Percentiles rank a stretch among this genome's conserved stretches.
Conservation (phyloP, 768 basidiomycete genomes). For the Tricholoma furcatifolium region DNA sequence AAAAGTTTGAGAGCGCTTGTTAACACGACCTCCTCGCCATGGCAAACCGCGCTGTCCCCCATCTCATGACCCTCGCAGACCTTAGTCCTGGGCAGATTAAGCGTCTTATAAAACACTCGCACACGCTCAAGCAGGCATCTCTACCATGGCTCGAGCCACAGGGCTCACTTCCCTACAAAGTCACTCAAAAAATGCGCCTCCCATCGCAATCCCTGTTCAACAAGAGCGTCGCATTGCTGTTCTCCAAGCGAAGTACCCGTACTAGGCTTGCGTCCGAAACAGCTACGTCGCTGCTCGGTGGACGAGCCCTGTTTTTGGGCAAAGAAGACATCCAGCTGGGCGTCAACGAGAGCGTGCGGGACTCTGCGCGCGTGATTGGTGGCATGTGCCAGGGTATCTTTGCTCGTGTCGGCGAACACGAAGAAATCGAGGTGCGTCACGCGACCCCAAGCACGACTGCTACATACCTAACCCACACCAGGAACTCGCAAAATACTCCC, state of each 20-base stretch:
- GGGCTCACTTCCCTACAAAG: conserved; percentile 31
- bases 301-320: conserved; percentile 88
- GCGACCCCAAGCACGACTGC: not conserved
- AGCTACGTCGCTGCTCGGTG: conserved; percentile 74
- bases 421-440: conserved; percentile 80
- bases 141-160: conserved; percentile 68
- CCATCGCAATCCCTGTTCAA: conserved; percentile 76
- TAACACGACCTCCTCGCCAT: not conserved
- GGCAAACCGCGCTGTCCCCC: conserved; percentile 43
- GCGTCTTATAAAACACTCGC: conserved; percentile 62
- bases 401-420: conserved; percentile 91
- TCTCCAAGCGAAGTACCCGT: conserved; percentile 91
- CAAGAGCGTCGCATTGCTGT: conserved; percentile 86
- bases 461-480: conserved; percentile 28
- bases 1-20: too few species aligned
- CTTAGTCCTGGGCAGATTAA: conserved; percentile 73
- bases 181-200: conserved; percentile 43
- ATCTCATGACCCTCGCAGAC: conserved; percentile 89
- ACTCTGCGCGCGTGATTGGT: conserved; percentile 85
- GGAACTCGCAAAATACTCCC: conserved; percentile 89
- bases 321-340: conserved; percentile 91
- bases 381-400: conserved; percentile 98
- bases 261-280: conserved; percentile 91
- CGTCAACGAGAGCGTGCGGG: conserved; percentile 86
- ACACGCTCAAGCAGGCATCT: conserved; percentile 59